A percentile compares a stretch with the other conserved stretches of the same genome.
These are phyloP conservation scores for Neurospora sp. DNA, from an alignment of 495 filamentous ascomycete species.

Conservation along the genomic window DNA sequence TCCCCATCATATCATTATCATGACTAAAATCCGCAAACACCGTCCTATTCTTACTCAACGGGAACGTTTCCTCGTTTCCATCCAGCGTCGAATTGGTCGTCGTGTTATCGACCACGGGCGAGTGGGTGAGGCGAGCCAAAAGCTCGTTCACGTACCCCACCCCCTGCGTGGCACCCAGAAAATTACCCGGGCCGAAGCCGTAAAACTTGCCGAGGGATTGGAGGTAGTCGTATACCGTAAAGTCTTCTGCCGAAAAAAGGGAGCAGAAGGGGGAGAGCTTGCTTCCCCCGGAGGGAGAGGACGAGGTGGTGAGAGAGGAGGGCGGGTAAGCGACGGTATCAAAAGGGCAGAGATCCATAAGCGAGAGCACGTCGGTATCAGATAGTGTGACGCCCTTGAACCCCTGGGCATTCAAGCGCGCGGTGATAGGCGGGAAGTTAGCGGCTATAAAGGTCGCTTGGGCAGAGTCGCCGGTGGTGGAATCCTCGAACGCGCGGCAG, in stretches of 20 bases:
- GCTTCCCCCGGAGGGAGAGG: no score
- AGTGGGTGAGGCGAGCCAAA: conserved; percentile 59
- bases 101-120: conserved; percentile 58
- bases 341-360: conserved; percentile 86
- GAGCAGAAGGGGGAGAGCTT: conserved; percentile 54
- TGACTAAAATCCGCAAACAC: conserved; percentile 84
- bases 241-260: conserved; percentile 61
- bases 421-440: conserved; percentile 51
- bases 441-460: conserved; percentile 42
- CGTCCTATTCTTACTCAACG: conserved; percentile 44
- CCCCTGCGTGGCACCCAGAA: conserved; percentile 68
- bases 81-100: conserved; percentile 67
- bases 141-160: conserved; percentile 80
- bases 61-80: conserved; percentile 49
- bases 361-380: conserved; percentile 42
- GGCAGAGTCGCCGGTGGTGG: conserved; percentile 35
- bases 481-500: conserved; percentile 53
- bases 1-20: conserved; percentile 70
- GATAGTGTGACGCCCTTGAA: conserved; percentile 53
- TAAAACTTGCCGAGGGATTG: conserved; percentile 73
- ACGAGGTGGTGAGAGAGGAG: conserved; percentile 37
- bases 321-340: conserved; percentile 56
- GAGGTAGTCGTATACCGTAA: conserved; percentile 65
- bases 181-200: conserved; percentile 62
- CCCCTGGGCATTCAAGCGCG: conserved; percentile 45